phyloP scores from a whole-genome alignment of 2,329 filamentous ascomycete species.

The Colletotrichum magnum region DNA sequence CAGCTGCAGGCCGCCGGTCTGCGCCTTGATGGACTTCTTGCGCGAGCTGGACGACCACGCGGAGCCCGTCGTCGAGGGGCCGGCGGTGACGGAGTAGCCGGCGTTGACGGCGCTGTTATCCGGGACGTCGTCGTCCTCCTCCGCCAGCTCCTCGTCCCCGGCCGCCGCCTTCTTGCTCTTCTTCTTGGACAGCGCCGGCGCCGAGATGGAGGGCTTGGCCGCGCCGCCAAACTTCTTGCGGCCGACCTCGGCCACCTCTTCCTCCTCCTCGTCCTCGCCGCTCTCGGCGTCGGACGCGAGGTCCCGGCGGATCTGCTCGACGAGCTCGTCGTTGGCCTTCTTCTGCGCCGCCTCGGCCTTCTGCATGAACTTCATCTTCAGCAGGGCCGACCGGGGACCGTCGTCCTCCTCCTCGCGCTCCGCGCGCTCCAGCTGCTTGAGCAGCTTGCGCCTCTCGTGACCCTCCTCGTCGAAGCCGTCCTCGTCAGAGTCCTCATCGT shows the following conservation, averaged over 20 bases:
- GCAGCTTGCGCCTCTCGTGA: slow-evolving; percentile 54
- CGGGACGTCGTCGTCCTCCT: slow-evolving; percentile 46
- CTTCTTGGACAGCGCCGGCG: slow-evolving; percentile 45
- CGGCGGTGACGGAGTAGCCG: slow-evolving; percentile 43
- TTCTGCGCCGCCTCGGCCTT: slow-evolving; percentile 85
- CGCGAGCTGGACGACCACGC: slow-evolving; percentile 59
- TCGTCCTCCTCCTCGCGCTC: slow-evolving; percentile 60
- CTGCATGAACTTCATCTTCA: slow-evolving; percentile 94
- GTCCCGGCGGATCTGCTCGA: slow-evolving; percentile 78
- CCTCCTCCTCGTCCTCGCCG: slow-evolving; percentile 64
- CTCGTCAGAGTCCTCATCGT: slow-evolving; percentile 59
- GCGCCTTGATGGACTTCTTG: slow-evolving; percentile 47
- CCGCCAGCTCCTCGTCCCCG: slow-evolving; percentile 44
- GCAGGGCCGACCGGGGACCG: slow-evolving; percentile 75
- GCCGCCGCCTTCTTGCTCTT: slow-evolving; percentile 49
- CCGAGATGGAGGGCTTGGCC: slow-evolving; percentile 50
- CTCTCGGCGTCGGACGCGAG: slow-evolving; percentile 74
- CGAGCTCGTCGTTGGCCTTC: slow-evolving; percentile 83
- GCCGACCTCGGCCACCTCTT: slow-evolving; percentile 73
- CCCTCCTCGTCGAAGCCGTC: slow-evolving; percentile 67
- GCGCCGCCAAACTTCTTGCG: slow-evolving; percentile 76
- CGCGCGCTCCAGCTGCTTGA: slow-evolving; percentile 63
- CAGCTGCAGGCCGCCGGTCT: slow-evolving; percentile 47
- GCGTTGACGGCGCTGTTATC: slow-evolving; percentile 42
- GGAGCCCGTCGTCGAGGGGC: slow-evolving; percentile 50